A percentile compares a stretch with the other conserved stretches of the same genome.
Evolutionary conservation across 1,284 basidiomycete genomes (phyloP).

Genomic region (Dichomitus squalens): DNA sequence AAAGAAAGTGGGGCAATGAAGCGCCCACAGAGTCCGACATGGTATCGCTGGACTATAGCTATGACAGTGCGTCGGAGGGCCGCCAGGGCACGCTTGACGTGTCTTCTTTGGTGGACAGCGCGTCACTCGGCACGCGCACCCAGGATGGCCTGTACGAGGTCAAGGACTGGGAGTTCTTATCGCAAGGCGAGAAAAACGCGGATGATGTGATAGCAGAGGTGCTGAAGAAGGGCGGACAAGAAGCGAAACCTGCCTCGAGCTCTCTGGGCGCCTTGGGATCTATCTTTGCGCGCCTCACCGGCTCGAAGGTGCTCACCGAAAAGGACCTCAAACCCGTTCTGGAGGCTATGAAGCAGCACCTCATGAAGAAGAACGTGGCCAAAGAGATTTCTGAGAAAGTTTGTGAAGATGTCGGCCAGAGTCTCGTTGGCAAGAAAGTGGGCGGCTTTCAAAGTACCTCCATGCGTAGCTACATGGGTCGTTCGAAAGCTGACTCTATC

Average conservation of each 20-base stretch:
- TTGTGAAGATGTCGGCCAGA: conserved; percentile 90
- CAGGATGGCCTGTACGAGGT: conserved; percentile 91
- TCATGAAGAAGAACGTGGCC: conserved; percentile 99
- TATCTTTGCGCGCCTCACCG: conserved; percentile 85
- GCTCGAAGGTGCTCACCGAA: conserved; percentile 81
- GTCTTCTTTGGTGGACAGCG: conserved; percentile 70
- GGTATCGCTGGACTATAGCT: conserved; percentile 86
- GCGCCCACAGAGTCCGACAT: conserved; percentile 83
- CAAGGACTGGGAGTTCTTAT: conserved; percentile 84
- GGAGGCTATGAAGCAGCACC: conserved; percentile 93
- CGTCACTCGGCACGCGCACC: conserved; percentile 81
- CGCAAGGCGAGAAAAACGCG: conserved; percentile 42
- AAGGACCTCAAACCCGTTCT: conserved; percentile 88
- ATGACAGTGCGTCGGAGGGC: conserved; percentile 44
- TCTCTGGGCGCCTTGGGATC: conserved; percentile 70
- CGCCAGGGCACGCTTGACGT: conserved; percentile 50
- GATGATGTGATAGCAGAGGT: conserved; percentile 64
- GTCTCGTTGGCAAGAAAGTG: conserved; percentile 88
- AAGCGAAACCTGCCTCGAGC: conserved; percentile 36
- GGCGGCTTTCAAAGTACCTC: conserved; percentile 81
- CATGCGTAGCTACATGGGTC: too few species aligned
- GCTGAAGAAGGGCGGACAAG: conserved; percentile 42
- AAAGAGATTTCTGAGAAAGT: conserved; percentile 94
- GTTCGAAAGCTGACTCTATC: too few species aligned
- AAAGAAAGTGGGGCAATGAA: conserved; percentile 92